Percentiles rank a stretch among this genome's conserved stretches.
Conservation (phyloP, 2,329 filamentous ascomycete genomes). For the Fusarium camptoceras region DNA sequence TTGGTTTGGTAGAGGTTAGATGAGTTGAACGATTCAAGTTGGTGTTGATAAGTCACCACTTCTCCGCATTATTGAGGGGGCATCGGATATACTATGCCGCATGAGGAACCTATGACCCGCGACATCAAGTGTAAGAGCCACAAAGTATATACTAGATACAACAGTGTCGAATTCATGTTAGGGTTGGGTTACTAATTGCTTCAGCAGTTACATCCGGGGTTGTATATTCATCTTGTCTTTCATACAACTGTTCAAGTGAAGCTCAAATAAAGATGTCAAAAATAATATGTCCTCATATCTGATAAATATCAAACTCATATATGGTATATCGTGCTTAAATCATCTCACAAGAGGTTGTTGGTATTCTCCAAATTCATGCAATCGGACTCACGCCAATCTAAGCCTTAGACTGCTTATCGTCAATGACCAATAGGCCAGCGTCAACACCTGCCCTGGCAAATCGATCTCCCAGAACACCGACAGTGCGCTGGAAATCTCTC, state of each 20-base stretch:
- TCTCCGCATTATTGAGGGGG: conserved; percentile 13
- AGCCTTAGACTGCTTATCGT: conserved; percentile 21
- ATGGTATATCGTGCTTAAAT: neutral
- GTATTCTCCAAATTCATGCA: neutral
- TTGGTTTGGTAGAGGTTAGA: neutral
- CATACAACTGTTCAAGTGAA: neutral
- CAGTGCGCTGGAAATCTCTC: conserved; percentile 43
- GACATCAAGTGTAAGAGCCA: neutral
- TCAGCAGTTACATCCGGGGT: neutral
- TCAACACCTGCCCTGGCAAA: conserved; percentile 45
- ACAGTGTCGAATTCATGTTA: neutral
- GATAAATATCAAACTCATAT: conserved; percentile 1
- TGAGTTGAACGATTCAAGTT: neutral
- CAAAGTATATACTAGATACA: neutral
- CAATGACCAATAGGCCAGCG: conserved; percentile 48
- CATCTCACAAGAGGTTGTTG: neutral
- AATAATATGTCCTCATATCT: neutral
- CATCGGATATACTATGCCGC: conserved; percentile 1
- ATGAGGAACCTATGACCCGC: neutral
- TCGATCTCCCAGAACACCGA: conserved; percentile 45
- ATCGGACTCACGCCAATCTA: neutral
- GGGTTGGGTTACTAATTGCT: neutral
- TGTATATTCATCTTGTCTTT: neutral
- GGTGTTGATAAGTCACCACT: neutral
- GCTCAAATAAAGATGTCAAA: neutral